Evolutionary conservation across 352 stramenopile species (phyloP).

Genomic region (Globisporangium polare): DNA sequence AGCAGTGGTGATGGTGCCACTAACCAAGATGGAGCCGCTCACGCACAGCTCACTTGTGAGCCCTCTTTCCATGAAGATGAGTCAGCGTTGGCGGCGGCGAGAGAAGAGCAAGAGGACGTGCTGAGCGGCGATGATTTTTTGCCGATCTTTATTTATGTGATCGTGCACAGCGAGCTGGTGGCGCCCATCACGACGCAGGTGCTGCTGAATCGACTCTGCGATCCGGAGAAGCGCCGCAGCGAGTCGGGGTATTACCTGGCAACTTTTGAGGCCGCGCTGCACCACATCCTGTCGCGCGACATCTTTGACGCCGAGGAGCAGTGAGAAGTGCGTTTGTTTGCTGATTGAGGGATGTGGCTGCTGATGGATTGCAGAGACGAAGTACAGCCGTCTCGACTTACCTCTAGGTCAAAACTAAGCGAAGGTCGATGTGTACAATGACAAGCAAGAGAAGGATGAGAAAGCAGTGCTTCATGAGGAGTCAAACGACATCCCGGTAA

Average conservation of each 20-base stretch:
- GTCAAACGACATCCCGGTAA: no score
- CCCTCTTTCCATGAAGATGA: conserved; percentile 11
- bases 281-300: conserved; percentile 75
- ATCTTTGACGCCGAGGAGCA: conserved; percentile 18
- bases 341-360: background rate
- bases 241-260: conserved; percentile 88
- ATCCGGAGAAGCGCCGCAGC: conserved; percentile 79
- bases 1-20: background rate
- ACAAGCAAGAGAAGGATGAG: no score
- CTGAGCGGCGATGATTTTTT: conserved; percentile 84
- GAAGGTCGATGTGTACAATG: background rate
- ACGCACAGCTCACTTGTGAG: conserved; percentile 3
- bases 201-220: conserved; percentile 77
- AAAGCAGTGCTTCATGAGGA: no score
- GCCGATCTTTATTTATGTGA: conserved; percentile 89
- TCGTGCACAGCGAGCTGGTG: conserved; percentile 75
- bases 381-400: background rate
- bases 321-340: conserved; percentile 2
- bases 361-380: background rate
- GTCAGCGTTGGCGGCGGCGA: conserved; percentile 8
- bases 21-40: background rate
- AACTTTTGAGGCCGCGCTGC: conserved; percentile 75
- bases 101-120: conserved; percentile 49
- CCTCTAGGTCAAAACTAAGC: no score
- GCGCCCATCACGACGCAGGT: conserved; percentile 79